A percentile compares a stretch with the other conserved stretches of the same genome.
Evolutionary conservation across 495 filamentous ascomycete genomes (phyloP).

Genomic region (Penicillium bialowiezense): DNA sequence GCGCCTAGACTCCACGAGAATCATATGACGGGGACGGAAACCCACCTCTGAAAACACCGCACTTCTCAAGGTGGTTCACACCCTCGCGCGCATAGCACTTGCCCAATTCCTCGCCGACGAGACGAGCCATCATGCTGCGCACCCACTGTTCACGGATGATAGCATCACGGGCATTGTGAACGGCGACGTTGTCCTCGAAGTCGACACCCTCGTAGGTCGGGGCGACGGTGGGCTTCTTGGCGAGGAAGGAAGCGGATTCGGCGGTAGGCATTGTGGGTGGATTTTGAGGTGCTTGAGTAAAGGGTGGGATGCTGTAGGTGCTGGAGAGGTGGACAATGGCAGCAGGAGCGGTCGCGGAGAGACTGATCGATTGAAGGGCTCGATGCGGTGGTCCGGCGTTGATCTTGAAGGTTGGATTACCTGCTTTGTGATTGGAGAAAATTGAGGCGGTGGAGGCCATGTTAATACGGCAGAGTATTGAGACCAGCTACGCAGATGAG

Average conservation of each 20-base stretch:
- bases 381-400: conserved; percentile 23
- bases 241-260: conserved; percentile 88
- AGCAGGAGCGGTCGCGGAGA: conserved; percentile 1
- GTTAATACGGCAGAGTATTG: not conserved
- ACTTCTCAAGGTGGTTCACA: conserved; percentile 97
- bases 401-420: conserved; percentile 22
- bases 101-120: conserved; percentile 89
- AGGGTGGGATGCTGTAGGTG: not conserved
- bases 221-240: conserved; percentile 89
- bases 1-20: no score
- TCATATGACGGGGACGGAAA: conserved; percentile 4
- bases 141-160: conserved; percentile 98
- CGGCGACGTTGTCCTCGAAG: conserved; percentile 82
- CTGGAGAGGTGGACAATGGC: not conserved
- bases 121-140: conserved; percentile 89
- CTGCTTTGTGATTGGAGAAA: conserved; percentile 18
- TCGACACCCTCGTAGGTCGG: conserved; percentile 97
- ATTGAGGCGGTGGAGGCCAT: conserved; percentile 14
- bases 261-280: conserved; percentile 71
- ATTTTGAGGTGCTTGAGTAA: conserved; percentile 1
- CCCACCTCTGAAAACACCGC: conserved; percentile 81
- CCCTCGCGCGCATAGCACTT: conserved; percentile 96
- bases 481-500: not conserved
- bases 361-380: conserved; percentile 7
- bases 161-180: conserved; percentile 93